Percentiles rank a stretch among this genome's conserved stretches.
Conservation (phyloP, 495 filamentous ascomycete species). For the Podospora comata region DNA sequence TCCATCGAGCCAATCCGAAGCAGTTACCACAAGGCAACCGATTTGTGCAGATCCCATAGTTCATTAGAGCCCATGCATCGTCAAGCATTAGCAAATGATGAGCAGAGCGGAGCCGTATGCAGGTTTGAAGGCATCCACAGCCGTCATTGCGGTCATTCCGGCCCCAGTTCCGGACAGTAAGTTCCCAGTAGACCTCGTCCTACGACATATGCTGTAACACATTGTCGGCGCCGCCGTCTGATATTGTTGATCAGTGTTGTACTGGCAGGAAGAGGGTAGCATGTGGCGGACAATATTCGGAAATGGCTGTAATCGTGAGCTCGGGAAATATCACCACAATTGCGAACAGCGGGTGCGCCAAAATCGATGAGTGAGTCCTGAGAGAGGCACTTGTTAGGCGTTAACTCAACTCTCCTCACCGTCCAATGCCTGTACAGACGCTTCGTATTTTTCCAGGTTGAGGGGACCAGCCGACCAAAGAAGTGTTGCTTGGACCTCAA, state of each 20-base stretch:
- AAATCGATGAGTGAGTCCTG: neutral
- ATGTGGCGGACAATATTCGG: neutral
- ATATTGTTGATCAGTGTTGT: neutral
- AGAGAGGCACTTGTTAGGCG: neutral
- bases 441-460: conserved; percentile 62
- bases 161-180: neutral
- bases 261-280: neutral
- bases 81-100: neutral
- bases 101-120: neutral
- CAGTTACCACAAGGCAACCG: conserved; percentile 2
- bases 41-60: conserved; percentile 2
- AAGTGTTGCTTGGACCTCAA: conserved; percentile 60
- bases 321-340: neutral
- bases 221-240: conserved; percentile 3
- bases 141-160: neutral
- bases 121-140: neutral
- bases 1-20: neutral
- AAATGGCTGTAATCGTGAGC: neutral
- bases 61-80: neutral
- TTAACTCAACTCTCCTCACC: neutral
- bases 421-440: conserved; percentile 28
- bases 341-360: neutral
- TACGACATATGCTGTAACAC: conserved; percentile 30
- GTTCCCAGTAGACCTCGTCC: conserved; percentile 10
- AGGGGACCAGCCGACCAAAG: conserved; percentile 64